phyloP scores from a whole-genome alignment of 2,329 filamentous ascomycete genomes.

The Nakataea oryzae region DNA sequence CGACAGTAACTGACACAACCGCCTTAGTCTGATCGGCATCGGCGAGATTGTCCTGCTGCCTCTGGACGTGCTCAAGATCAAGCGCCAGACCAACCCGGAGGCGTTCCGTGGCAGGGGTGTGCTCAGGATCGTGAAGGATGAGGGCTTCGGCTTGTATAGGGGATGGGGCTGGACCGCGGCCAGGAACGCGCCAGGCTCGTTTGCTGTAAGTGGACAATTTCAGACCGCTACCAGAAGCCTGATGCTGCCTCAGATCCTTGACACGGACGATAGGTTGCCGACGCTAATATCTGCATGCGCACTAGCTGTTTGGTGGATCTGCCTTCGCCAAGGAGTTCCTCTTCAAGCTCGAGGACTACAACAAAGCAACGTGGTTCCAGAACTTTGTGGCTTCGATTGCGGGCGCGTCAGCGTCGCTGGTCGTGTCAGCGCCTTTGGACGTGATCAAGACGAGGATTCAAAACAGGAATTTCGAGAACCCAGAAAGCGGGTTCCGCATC shows the following conservation, averaged over 20 bases:
- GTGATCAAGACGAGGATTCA: constrained; percentile 98
- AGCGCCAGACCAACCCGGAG: constrained; percentile 97
- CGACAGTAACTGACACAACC: not conserved
- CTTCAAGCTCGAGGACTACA: constrained; percentile 86
- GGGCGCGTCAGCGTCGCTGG: constrained; percentile 85
- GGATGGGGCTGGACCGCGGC: constrained; percentile 97
- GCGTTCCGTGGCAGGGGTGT: constrained; percentile 92
- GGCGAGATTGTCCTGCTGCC: constrained; percentile 94
- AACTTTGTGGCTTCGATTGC: constrained; percentile 97
- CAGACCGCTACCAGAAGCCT: not conserved
- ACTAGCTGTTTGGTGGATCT: constrained; percentile 89
- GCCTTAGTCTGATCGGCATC: constrained; percentile 74
- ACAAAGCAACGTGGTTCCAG: constrained; percentile 85
- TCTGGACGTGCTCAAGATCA: constrained; percentile 97
- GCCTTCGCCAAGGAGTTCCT: constrained; percentile 97
- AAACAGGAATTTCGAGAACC: constrained; percentile 98
- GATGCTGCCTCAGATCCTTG: not conserved
- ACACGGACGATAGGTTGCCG: not conserved
- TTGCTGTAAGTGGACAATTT: constrained; percentile 55
- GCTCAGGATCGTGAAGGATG: constrained; percentile 79
- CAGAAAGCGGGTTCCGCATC: constrained; percentile 87
- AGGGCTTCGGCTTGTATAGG: constrained; percentile 91
- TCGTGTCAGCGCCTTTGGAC: constrained; percentile 92
- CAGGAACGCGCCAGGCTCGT: constrained; percentile 91
- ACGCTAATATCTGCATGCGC: not conserved